phyloP scores from a whole-genome alignment of 345 rosid genomes.

The Lumnitzera racemosa region DNA sequence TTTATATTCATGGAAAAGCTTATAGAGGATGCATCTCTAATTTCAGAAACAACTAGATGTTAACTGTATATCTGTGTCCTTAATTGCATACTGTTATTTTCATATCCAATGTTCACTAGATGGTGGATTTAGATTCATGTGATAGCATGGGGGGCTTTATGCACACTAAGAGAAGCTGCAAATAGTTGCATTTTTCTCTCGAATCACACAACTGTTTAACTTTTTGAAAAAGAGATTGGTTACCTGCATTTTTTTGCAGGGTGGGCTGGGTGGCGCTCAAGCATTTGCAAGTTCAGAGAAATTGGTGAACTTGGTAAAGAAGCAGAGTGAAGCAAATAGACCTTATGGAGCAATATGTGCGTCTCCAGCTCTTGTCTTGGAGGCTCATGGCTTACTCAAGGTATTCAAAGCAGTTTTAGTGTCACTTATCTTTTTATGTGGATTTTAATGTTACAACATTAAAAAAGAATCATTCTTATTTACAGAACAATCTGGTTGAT shows the following conservation, averaged over 20 bases:
- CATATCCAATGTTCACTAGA: too few species aligned
- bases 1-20: too few species aligned
- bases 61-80: too few species aligned
- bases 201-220: background rate
- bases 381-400: slow-evolving; percentile 87
- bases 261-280: slow-evolving; percentile 95
- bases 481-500: too few species aligned
- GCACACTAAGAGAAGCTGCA: too few species aligned
- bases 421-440: background rate
- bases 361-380: slow-evolving; percentile 87
- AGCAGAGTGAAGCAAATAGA: slow-evolving; percentile 61
- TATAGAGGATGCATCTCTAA: too few species aligned
- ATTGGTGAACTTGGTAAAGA: slow-evolving; percentile 70
- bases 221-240: background rate
- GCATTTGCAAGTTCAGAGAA: slow-evolving; percentile 73
- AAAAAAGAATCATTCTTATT: background rate
- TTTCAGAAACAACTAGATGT: too few species aligned
- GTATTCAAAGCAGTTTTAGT: slow-evolving; percentile 22
- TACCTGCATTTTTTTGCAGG: slow-evolving; percentile 28
- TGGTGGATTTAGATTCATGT: too few species aligned
- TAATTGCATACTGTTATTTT: too few species aligned
- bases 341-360: slow-evolving; percentile 98
- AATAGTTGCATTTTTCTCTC: too few species aligned
- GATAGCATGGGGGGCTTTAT: too few species aligned
- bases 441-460: too few species aligned